Base-by-base conservation (phyloP, 192 early-diverging fungal species). In the Backusella morwellensis region DNA sequence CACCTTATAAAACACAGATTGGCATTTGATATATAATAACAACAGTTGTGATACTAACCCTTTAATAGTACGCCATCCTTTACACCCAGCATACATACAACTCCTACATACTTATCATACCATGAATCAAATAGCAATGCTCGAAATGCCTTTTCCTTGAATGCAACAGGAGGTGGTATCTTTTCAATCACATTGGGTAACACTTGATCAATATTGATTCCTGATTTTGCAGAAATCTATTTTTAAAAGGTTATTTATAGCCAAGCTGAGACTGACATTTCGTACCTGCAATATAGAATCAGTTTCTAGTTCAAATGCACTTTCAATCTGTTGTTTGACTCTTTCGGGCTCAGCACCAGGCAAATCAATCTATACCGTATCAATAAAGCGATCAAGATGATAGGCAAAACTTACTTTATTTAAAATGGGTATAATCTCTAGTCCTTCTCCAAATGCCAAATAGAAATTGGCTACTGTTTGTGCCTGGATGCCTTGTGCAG, bases 401-500 rank as follows among this genome's bases (percentile, higher is more conserved):
- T 21, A 1, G 4, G 17, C 0, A 23, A 3, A 19, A 8, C 36
- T 72, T 82, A 88, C 89, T 86, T 97, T 99, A 80, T 99, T 99
- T 35, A 99, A 81, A 38, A 97, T 93, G 4, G 97, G 97, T 9
- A 99, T 87, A 66, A 99, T 92, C 17, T 79, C 83, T 75, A 99
- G 88, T 15, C 90, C 93, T 81, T 97, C 88, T 23, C 92, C 91
- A 87, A 95, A 97, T 9, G 97, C 97, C 56, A 98, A 79, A 76
- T 91, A 97, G 82, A 97, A 99, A 85, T 98, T 99, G 26, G 97
- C 97, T 14, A 98, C 96, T 4, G 97, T 99, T 82, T 99, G 97
- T 1, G 97, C 97, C 81, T 99, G 97, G 35, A 99, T 94, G 17
- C 97, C 97, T 82, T 99, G 96, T 21, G 92, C 88, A 1, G 97